These are phyloP conservation scores for Cryphonectria naterciae DNA, from an alignment of 2,329 filamentous ascomycete species.

Conservation along the genomic window DNA sequence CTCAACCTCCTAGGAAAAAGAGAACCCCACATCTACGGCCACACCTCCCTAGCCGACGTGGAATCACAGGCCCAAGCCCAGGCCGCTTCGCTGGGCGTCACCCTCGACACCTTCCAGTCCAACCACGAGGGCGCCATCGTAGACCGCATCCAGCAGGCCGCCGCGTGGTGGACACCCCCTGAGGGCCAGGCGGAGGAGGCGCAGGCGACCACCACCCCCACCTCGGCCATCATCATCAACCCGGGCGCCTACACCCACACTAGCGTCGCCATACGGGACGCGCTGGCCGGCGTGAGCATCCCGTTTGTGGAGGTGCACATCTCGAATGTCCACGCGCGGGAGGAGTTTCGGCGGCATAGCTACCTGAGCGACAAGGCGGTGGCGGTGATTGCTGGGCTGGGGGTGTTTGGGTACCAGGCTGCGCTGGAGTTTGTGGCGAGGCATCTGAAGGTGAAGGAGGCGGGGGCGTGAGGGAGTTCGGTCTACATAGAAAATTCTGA, in stretches of 20 bases:
- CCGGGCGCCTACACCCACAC: slow-evolving; percentile 77
- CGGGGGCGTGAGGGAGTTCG: slow-evolving; percentile 14
- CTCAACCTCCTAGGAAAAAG: slow-evolving; percentile 78
- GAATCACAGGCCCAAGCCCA: slow-evolving; percentile 53
- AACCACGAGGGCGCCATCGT: slow-evolving; percentile 79
- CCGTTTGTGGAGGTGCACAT: slow-evolving; percentile 82
- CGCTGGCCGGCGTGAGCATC: slow-evolving; percentile 68
- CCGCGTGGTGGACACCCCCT: slow-evolving; percentile 38
- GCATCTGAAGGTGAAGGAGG: slow-evolving; percentile 48
- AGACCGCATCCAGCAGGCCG: slow-evolving; percentile 72
- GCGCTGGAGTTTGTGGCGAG: slow-evolving; percentile 59
- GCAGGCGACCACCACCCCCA: slow-evolving; percentile 35
- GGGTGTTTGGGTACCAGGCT: slow-evolving; percentile 63
- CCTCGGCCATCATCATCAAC: slow-evolving; percentile 75
- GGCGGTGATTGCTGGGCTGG: slow-evolving; percentile 73
- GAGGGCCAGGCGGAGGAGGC: slow-evolving; percentile 2
- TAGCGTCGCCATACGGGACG: slow-evolving; percentile 75
- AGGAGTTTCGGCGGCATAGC: slow-evolving; percentile 70
- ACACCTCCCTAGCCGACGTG: slow-evolving; percentile 68
- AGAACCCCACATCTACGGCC: slow-evolving; percentile 75
- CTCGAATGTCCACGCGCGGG: slow-evolving; percentile 73
- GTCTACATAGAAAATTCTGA: not conserved
- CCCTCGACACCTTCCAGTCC: slow-evolving; percentile 68
- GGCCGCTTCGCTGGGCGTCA: slow-evolving; percentile 49
- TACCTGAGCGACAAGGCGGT: slow-evolving; percentile 77